Conservation (phyloP, 306 rosid genomes). For the Acacia acuminata region DNA sequence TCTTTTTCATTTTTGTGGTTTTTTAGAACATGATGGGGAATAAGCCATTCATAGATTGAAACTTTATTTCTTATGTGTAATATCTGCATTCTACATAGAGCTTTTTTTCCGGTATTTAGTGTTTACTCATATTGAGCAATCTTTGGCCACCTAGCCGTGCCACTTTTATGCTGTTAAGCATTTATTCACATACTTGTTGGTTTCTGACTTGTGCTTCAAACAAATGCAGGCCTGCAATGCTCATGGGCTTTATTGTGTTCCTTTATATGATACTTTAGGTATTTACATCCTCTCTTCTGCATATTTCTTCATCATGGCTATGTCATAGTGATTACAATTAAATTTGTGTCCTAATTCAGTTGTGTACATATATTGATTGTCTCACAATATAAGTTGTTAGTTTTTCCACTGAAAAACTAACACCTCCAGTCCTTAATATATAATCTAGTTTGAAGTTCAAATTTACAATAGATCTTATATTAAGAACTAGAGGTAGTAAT, state of each 20-base stretch:
- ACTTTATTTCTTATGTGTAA: constrained; percentile 14
- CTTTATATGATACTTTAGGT: constrained; percentile 92
- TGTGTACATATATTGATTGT: constrained; percentile 29
- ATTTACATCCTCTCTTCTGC: constrained; percentile 32
- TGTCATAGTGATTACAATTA: constrained; percentile 13
- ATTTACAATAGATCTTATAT: too few species aligned
- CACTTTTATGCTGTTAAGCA: neutral
- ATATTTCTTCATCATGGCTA: constrained; percentile 20
- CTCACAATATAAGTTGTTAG: constrained; percentile 13
- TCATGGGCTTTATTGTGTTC: constrained; percentile 92
- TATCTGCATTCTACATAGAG: neutral
- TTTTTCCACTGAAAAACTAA: neutral
- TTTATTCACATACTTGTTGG: neutral
- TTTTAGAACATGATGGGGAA: constrained; percentile 1
- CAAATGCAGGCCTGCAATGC: constrained; percentile 93
- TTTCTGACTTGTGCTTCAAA: constrained; percentile 29
- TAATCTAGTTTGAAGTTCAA: too few species aligned
- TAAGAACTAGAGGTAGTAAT: neutral
- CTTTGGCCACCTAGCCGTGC: neutral
- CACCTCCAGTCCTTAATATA: too few species aligned
- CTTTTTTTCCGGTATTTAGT: neutral
- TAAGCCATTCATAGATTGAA: constrained; percentile 12
- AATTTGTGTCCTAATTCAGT: neutral
- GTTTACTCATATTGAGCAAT: constrained; percentile 12
- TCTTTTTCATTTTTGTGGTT: neutral